phyloP scores from a whole-genome alignment of 768 basidiomycete genomes.

The Xerocomellus chrysenteron region DNA sequence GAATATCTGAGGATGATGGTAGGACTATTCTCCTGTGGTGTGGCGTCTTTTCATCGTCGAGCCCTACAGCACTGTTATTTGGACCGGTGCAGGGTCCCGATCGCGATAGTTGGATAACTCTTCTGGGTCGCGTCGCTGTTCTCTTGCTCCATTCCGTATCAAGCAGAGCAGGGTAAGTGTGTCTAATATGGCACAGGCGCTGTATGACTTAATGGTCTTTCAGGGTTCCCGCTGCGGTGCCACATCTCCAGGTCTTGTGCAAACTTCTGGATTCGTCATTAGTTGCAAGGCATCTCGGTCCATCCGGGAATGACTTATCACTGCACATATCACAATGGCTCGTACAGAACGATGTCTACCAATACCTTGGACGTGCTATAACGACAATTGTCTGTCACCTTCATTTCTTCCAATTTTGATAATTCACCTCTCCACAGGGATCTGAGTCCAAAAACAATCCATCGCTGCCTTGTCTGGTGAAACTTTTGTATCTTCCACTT shows the following conservation, averaged over 20 bases:
- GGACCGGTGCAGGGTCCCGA: slow-evolving; percentile 38
- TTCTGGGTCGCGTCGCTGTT: slow-evolving; percentile 50
- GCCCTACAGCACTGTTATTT: slow-evolving; percentile 39
- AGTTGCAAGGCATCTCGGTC: slow-evolving; percentile 19
- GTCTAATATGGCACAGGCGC: background rate
- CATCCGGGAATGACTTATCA: slow-evolving; percentile 33
- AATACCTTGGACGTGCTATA: slow-evolving; percentile 18
- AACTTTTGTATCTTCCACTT: slow-evolving; percentile 27
- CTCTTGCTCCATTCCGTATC: slow-evolving; percentile 56
- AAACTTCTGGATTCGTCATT: slow-evolving; percentile 39
- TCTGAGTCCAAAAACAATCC: slow-evolving; percentile 49
- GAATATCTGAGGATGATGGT: slow-evolving; percentile 22
- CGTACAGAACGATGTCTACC: slow-evolving; percentile 47
- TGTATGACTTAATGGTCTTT: background rate
- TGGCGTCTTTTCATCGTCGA: background rate
- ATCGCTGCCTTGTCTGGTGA: slow-evolving; percentile 30
- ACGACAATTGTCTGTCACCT: slow-evolving; percentile 46
- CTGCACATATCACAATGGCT: slow-evolving; percentile 44
- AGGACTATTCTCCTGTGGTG: background rate
- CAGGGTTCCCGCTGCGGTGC: slow-evolving; percentile 47
- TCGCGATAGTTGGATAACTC: slow-evolving; percentile 56
- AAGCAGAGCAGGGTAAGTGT: slow-evolving; percentile 47
- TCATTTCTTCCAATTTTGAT: background rate
- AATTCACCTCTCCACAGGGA: slow-evolving; percentile 40
- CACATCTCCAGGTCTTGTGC: slow-evolving; percentile 53